These are phyloP conservation scores for Butyriboletus loyo DNA, from an alignment of 768 basidiomycete genomes.

Conservation along the genomic window DNA sequence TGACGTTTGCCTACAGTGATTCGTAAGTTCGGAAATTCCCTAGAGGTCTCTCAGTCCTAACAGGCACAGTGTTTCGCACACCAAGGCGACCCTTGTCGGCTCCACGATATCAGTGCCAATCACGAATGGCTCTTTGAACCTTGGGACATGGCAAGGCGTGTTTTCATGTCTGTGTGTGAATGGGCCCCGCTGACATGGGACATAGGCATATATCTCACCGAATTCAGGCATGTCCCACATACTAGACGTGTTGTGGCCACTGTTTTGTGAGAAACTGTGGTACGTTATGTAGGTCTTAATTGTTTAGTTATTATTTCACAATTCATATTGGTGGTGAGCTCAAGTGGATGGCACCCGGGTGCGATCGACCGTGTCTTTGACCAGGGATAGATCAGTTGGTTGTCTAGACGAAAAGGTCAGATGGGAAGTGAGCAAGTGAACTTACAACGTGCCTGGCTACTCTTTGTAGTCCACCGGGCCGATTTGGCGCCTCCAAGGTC, in stretches of 20 bases:
- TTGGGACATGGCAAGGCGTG: slow-evolving; percentile 92
- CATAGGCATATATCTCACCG: slow-evolving; percentile 80
- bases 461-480: neutral
- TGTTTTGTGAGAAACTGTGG: slow-evolving; percentile 53
- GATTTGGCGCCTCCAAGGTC: slow-evolving; percentile 18
- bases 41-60: neutral
- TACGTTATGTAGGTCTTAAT: slow-evolving; percentile 9
- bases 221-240: slow-evolving; percentile 73
- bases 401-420: neutral
- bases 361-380: neutral
- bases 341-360: too few species aligned
- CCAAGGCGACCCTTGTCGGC: slow-evolving; percentile 84
- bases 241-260: slow-evolving; percentile 75
- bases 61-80: slow-evolving; percentile 73
- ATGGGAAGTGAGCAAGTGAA: neutral
- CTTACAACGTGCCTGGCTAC: neutral
- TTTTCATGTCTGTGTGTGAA: neutral
- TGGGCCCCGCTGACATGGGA: neutral
- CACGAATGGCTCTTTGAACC: slow-evolving; percentile 67
- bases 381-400: neutral
- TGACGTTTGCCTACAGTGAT: slow-evolving; percentile 46
- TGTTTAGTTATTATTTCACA: neutral
- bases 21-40: slow-evolving; percentile 50
- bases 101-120: slow-evolving; percentile 82
- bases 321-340: neutral